Base-by-base conservation (phyloP, 306 rosid genomes). In the Argentina anserina region DNA sequence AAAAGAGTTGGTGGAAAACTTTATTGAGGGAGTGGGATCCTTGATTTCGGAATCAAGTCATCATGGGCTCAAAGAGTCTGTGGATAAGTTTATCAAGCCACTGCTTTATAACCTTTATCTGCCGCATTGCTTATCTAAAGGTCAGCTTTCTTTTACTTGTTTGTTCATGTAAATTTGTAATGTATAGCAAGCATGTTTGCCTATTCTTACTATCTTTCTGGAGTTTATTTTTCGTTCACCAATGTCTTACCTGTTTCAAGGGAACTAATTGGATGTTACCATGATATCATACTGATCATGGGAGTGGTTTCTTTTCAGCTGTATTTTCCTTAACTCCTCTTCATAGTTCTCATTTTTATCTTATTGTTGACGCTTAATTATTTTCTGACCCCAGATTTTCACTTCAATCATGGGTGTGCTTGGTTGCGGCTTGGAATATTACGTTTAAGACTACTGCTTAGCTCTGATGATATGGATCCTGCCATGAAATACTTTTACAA, bases 401-500 rank as follows among this genome's bases (percentile, higher is more conserved):
- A 83, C 75, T 74, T 80, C 64, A 78, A 45, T 40, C 74, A 86
- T 75, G 98, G 97, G 69, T 84, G 82, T 76, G 92, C 83, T 47
- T 94, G 97, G 97, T 73, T 86, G 45, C 81, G 52, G 71, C 88
- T 89, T 73, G 98, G 98, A 63, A 84, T 65, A 43, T 77, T 94
- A 42, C 96, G 95, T 69, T 80, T 91, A 68, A 81, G 81, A 66
- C 96, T 94, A 67, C 78, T 94, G 89, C 92, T 89, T 70, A 75
- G 90, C 82, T 81, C 86, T 65, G 83, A 75, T 74, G 92, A 86
- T 73, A 37, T 91, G 65, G 98, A 94, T 88, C 98, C 98, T 50
- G 85, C 88, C 71, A 73, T 85, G 91, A 91, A 94, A 76, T 85
- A 91, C 80, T 67, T 76, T 75, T 86, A 84, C 82, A 88, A 91